Evolutionary conservation across 306 rosid species (phyloP).

Genomic region (Malus fusca): DNA sequence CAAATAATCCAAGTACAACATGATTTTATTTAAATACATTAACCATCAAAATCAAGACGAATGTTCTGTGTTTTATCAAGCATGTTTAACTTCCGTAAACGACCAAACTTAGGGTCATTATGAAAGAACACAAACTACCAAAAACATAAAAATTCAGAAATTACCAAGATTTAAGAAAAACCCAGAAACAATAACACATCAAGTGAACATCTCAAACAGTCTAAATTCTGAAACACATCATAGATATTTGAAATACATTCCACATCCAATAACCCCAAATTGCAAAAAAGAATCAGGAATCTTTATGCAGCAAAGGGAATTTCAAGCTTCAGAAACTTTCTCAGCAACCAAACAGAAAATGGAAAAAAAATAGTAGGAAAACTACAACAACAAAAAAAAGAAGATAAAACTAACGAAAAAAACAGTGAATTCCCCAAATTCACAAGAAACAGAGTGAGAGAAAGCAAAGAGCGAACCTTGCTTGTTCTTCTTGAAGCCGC

Average conservation of each 20-base stretch:
- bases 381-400: background rate
- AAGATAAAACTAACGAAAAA: background rate
- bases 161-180: background rate
- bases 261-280: background rate
- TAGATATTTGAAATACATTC: background rate
- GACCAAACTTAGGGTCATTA: background rate
- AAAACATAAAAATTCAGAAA: background rate
- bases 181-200: background rate
- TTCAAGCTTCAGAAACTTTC: background rate
- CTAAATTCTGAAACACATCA: background rate
- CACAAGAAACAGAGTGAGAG: background rate
- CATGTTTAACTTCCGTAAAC: background rate
- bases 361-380: no score
- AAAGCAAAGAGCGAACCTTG: slow-evolving; percentile 10
- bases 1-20: background rate
- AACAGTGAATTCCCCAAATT: background rate
- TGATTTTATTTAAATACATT: background rate
- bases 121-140: background rate
- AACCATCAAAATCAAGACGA: background rate
- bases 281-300: background rate
- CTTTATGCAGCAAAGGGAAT: no score
- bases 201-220: background rate
- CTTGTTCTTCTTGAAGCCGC: slow-evolving; percentile 22
- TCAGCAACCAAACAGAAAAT: background rate
- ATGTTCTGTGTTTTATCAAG: background rate